phyloP scores from a whole-genome alignment of 352 stramenopile species.

The Phytophthora hibernalis region DNA sequence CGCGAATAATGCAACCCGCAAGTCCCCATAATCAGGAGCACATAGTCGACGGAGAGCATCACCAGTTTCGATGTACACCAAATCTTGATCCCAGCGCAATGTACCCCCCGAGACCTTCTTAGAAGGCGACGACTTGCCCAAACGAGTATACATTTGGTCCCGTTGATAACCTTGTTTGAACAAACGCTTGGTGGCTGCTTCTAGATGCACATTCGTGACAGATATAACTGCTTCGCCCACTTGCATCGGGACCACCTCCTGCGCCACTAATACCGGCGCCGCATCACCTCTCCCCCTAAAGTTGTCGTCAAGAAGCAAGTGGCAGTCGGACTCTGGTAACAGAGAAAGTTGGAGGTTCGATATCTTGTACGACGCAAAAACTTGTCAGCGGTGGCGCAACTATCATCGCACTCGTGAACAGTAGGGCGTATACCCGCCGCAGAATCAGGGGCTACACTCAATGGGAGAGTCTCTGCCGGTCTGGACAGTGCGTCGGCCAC shows the following conservation, averaged over 20 bases:
- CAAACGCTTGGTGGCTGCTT: neutral
- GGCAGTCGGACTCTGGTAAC: no score
- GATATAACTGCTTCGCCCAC: neutral
- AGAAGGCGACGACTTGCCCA: neutral
- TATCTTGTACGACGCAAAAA: no score
- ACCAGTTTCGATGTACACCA: neutral
- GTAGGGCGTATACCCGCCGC: no score
- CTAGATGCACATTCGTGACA: neutral
- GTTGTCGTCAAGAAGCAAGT: no score
- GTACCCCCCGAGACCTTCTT: neutral
- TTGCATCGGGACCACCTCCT: neutral
- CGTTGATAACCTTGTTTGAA: neutral
- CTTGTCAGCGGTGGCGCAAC: no score
- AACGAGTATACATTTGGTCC: neutral
- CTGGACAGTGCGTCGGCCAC: neutral
- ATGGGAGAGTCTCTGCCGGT: no score
- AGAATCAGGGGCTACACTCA: no score
- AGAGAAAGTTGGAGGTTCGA: no score
- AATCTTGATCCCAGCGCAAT: neutral
- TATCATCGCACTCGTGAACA: neutral
- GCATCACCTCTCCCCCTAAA: neutral
- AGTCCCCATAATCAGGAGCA: neutral
- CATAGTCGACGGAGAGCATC: neutral
- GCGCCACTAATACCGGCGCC: neutral
- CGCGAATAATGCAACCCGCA: neutral